Base-by-base conservation (phyloP, 2,329 filamentous ascomycete species). In the Aspergillus glaucus region DNA sequence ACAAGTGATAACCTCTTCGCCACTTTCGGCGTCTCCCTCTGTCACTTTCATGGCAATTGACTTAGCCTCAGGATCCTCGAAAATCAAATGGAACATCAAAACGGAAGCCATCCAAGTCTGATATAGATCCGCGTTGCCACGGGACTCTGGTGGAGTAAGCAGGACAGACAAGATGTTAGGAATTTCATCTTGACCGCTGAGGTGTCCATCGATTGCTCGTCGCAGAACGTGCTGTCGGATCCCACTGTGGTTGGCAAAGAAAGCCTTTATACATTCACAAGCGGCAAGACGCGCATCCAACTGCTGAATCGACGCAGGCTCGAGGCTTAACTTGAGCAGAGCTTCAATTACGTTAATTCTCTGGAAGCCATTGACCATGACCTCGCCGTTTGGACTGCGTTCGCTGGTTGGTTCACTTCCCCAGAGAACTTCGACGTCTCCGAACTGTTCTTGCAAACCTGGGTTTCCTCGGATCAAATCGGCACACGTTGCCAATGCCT, bases 1-100 rank as follows among this genome's bases (percentile, higher is more conserved):
- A 61, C 88, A 89, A 0, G 92, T 96, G 10, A 98, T 86, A 10
- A 96, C 89, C 68, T 98, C 93, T 71, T 98, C 93, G 3, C 92
- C 93, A 57, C 79, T 88, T 30, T 86, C 84, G 19, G 88, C 87
- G 66, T 97, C 88, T 9, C 93, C 93, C 68, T 97, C 92, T 0
- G 84, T 88, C 17, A 98, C 84, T 19, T 79, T 79, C 79, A 94
- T 88, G 15, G 91, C 84, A 44, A 87, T 77, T 5, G 78, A 77
- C 65, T 97, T 97, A 1, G 88, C 88, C 55, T 87, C 81, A 3
- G 81, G 73, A 57, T 93, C 86, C 51, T 95, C 88, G 53, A 85
- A 86, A 15, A 97, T 70, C 9, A 98, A 75, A 60, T 97, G 91
- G 57, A 95, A 86, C 54, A 93, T 79, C 47, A 97, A 81, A 22